phyloP scores from a whole-genome alignment of 192 early-diverging fungal genomes.

The Coemansia sp. region DNA sequence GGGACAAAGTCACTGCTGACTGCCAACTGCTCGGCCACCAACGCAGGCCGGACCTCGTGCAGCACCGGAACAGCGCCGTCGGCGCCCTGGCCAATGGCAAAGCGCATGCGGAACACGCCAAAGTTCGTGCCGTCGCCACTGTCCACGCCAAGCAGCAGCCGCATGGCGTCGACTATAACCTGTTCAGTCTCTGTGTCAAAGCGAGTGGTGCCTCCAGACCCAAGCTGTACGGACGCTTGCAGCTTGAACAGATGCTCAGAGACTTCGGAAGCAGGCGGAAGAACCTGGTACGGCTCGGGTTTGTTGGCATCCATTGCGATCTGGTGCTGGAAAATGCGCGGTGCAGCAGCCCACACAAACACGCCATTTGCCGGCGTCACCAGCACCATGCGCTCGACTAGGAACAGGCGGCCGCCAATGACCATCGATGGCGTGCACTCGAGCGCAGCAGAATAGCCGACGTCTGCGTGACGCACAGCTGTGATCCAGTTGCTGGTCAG shows the following conservation, averaged over 20 bases:
- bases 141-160: conserved; percentile 30
- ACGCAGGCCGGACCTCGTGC: conserved; percentile 21
- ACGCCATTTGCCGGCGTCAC: conserved; percentile 37
- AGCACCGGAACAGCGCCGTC: conserved; percentile 18
- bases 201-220: neutral
- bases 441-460: conserved; percentile 43
- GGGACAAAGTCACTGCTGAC: conserved; percentile 9
- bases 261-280: conserved; percentile 21
- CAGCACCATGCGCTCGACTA: conserved; percentile 30
- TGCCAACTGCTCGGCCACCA: conserved; percentile 23
- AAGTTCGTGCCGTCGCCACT: conserved; percentile 35
- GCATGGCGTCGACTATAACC: conserved; percentile 16
- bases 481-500: conserved; percentile 39
- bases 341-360: conserved; percentile 29
- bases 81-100: conserved; percentile 18
- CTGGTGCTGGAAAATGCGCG: conserved; percentile 11
- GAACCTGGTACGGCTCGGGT: conserved; percentile 34
- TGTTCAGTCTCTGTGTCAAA: conserved; percentile 11
- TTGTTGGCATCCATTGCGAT: conserved; percentile 16
- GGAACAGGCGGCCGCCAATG: conserved; percentile 19
- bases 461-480: conserved; percentile 47
- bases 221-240: conserved; percentile 20
- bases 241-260: conserved; percentile 19
- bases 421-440: conserved; percentile 29
- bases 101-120: conserved; percentile 45